These are phyloP conservation scores for Mucor mucedo DNA, from an alignment of 371 early-diverging fungal species.

Conservation along the genomic window DNA sequence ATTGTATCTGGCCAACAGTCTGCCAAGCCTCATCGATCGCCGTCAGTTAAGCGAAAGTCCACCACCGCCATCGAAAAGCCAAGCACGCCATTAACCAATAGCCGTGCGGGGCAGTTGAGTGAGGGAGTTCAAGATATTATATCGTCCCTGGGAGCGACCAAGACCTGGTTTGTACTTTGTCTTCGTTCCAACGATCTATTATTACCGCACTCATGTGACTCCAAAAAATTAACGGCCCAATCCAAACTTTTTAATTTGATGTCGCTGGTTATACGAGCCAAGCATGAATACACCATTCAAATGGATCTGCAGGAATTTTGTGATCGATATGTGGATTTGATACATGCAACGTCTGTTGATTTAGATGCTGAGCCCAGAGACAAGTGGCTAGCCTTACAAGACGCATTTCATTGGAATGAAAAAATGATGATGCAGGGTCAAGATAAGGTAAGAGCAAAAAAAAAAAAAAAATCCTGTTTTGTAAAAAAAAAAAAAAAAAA, in stretches of 20 bases:
- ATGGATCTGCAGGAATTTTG: conserved; percentile 37
- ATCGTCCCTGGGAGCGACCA: conserved; percentile 74
- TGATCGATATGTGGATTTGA: conserved; percentile 62
- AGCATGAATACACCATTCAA: conserved; percentile 33
- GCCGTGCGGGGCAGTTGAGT: conserved; percentile 48
- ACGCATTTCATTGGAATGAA: conserved; percentile 31
- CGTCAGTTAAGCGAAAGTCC: conserved; percentile 10
- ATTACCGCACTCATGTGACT: conserved; percentile 58
- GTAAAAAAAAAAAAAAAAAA: background rate
- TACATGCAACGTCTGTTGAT: conserved; percentile 43
- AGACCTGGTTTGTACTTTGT: conserved; percentile 86
- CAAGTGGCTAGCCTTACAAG: conserved; percentile 30
- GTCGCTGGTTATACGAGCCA: conserved; percentile 23
- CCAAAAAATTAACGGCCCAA: conserved; percentile 31
- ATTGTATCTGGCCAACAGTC: conserved; percentile 58
- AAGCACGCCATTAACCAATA: conserved; percentile 13
- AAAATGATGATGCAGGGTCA: conserved; percentile 24
- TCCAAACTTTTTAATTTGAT: conserved; percentile 21
- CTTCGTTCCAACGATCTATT: conserved; percentile 74
- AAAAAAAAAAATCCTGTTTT: background rate
- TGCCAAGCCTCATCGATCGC: conserved; percentile 52
- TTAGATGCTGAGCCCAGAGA: conserved; percentile 37
- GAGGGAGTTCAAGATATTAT: conserved; percentile 64
- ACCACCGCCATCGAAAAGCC: background rate
- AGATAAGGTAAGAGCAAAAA: conserved; percentile 22